Percentiles rank a stretch among this genome's conserved stretches.
phyloP scores from a whole-genome alignment of 768 basidiomycete genomes.

The Kwoniella sp. region DNA sequence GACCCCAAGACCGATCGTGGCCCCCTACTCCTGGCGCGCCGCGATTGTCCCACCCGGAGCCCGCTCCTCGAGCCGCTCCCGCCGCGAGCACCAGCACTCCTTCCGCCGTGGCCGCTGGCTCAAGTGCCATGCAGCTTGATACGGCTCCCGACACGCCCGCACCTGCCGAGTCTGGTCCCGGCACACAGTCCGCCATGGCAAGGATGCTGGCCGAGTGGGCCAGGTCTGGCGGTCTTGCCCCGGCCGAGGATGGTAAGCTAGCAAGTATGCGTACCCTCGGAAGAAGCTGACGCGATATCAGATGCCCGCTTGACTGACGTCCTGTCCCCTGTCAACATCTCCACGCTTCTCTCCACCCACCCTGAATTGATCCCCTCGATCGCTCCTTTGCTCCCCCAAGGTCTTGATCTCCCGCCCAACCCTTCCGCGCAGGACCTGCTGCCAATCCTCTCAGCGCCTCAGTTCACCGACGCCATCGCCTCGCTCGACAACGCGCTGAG shows the following conservation, averaged over 20 bases:
- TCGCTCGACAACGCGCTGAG: constrained; percentile 79
- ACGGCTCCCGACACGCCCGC: constrained; percentile 2
- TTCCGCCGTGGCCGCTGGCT: neutral
- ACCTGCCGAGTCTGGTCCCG: neutral
- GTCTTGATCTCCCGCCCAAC: constrained; percentile 58
- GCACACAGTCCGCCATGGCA: constrained; percentile 34
- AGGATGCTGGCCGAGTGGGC: constrained; percentile 36
- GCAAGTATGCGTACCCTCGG: too few relatives aligned
- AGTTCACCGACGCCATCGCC: constrained; percentile 72
- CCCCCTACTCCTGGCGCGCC: constrained; percentile 36
- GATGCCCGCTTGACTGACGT: constrained; percentile 44
- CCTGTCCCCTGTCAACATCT: constrained; percentile 36
- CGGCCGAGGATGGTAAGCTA: constrained; percentile 10
- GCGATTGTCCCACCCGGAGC: constrained; percentile 20
- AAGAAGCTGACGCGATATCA: too few relatives aligned
- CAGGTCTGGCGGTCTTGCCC: constrained; percentile 25
- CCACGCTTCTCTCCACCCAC: constrained; percentile 57
- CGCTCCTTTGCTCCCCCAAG: constrained; percentile 76
- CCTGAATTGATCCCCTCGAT: constrained; percentile 66
- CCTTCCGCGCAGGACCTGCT: constrained; percentile 67
- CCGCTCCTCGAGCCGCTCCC: constrained; percentile 16
- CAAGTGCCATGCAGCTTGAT: constrained; percentile 10
- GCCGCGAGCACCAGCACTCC: neutral
- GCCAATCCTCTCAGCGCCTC: constrained; percentile 73
- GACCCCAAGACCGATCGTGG: constrained; percentile 18